Conservation (phyloP, 192 early-diverging fungal genomes). For the Backusella parvicylindrica region DNA sequence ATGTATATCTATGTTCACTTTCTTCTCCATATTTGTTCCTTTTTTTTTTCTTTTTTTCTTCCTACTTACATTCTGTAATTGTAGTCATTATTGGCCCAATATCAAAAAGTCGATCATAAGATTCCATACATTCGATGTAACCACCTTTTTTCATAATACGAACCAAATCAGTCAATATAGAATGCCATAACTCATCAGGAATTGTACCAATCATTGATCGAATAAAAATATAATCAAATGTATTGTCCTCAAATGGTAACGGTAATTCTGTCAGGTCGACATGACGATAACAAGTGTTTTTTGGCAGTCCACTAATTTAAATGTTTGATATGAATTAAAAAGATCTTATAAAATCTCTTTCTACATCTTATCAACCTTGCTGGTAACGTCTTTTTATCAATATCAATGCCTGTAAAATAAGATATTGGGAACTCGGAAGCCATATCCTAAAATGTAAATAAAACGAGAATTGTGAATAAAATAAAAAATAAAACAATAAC, state of each 20-base stretch:
- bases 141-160: constrained; percentile 24
- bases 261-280: constrained; percentile 11
- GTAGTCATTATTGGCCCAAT: constrained; percentile 18
- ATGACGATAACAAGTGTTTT: constrained; percentile 5
- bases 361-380: constrained; percentile 4
- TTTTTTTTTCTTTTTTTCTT: not conserved
- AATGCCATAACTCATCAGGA: constrained; percentile 17
- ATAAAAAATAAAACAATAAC: not conserved
- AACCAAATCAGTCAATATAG: constrained; percentile 11
- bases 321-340: not conserved
- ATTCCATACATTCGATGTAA: constrained; percentile 22
- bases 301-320: not conserved
- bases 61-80: constrained; percentile 10
- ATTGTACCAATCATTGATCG: constrained; percentile 18
- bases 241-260: constrained; percentile 16
- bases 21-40: not conserved
- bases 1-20: not conserved
- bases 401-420: constrained; percentile 22
- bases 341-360: not conserved
- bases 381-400: constrained; percentile 20
- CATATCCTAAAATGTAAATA: constrained; percentile 13
- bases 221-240: constrained; percentile 27
- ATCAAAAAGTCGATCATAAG: constrained; percentile 20
- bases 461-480: not conserved
- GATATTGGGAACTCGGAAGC: constrained; percentile 11